Base-by-base conservation (phyloP, 2,329 filamentous ascomycete species). In the Microdochium paspali region DNA sequence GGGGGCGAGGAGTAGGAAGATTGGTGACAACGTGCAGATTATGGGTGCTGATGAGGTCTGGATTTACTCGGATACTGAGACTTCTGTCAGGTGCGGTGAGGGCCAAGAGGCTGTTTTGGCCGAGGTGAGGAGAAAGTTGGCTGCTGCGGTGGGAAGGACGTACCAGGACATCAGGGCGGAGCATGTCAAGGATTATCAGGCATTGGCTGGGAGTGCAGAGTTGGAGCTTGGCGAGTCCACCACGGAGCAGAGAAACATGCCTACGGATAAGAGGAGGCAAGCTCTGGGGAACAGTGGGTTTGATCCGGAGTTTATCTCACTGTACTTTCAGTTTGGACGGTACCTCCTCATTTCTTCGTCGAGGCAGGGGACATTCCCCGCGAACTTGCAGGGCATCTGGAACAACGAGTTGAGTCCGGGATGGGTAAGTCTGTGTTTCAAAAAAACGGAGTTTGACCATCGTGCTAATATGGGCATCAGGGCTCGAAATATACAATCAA, bases 361-460 rank as follows among this genome's bases (percentile, higher is more conserved):
- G 15, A 55, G 59, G 24, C 48, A 54, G 10, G 56, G 52, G 20
- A 58, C 57, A 2, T 54, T 72, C 5, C 68, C 70, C 1, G 65
- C 68, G 3, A 72, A 67, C 31, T 59, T 71, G 1, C 70, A 73
- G 49, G 69, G 68, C 2, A 65, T 71, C 32, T 72, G 67, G 69
- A 71, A 69, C 47, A 53, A 63, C 1, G 56, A 62, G 9, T 66
- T 66, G 48, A 54, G 56, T 7, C 67, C 68, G 2, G 55, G 64
- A 5, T 72, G 68, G 68, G 65, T 24, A 23, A 20, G 35, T 40
- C 28, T 35, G 24, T 21, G 10, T 10, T 4, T 9, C 23, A 23
- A 28, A 18, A 35, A 15, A n/a, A 12, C 7, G 23, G 10, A 4
- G 7, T n/a, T 26, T 26, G 18, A 18, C 23, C 30, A 20, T 28